A percentile compares a stretch with the other conserved stretches of the same genome.
These are phyloP conservation scores for Lasiodiplodia theobromae DNA, from an alignment of 2,329 filamentous ascomycete species.

Conservation along the genomic window DNA sequence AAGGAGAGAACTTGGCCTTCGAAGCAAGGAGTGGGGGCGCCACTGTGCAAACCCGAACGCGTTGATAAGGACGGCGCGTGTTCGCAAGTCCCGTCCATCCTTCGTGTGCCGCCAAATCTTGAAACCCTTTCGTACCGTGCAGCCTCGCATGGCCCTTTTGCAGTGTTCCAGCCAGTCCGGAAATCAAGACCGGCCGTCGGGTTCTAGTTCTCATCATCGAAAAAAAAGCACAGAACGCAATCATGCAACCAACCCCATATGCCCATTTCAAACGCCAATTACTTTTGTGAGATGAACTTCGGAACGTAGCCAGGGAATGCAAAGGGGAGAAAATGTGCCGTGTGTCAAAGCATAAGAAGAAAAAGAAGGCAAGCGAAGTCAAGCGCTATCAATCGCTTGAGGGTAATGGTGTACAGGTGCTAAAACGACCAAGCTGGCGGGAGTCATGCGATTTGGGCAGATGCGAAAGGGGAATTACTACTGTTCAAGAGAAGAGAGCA, in stretches of 20 bases:
- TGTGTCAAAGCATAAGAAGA: not conserved
- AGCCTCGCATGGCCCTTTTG: conserved; percentile 13
- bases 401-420: conserved; percentile 27
- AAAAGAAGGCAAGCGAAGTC: conserved; percentile 12
- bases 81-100: conserved; percentile 7
- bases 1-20: conserved; percentile 18
- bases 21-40: conserved; percentile 15
- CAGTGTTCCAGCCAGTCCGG: conserved; percentile 20
- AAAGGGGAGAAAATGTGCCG: conserved; percentile 15
- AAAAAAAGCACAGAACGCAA: conserved; percentile 26
- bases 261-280: conserved; percentile 28
- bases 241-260: conserved; percentile 30
- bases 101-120: conserved; percentile 18
- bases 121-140: conserved; percentile 16
- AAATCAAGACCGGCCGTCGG: conserved; percentile 21
- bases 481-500: conserved; percentile 61
- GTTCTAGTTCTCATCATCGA: conserved; percentile 29
- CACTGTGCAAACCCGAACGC: conserved; percentile 18
- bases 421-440: conserved; percentile 26
- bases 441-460: conserved; percentile 3
- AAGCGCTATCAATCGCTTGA: conserved; percentile 23
- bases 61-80: not conserved
- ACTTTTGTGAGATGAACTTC: conserved; percentile 26
- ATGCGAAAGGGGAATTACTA: conserved; percentile 29
- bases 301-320: conserved; percentile 22